These are phyloP conservation scores for Scutellaria galericulata DNA, from an alignment of 257 asterid species.

Conservation along the genomic window DNA sequence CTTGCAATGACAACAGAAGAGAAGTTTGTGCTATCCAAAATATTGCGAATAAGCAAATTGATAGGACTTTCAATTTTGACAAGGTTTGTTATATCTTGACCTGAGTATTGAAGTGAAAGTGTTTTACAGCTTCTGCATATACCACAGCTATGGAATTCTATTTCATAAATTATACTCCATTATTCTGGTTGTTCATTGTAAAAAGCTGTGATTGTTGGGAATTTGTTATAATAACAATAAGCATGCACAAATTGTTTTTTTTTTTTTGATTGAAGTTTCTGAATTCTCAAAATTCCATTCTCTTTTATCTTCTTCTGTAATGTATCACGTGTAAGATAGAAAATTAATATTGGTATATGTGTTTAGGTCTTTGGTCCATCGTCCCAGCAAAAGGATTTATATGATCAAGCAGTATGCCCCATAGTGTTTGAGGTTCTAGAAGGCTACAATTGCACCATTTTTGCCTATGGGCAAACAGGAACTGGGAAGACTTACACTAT, in stretches of 20 bases:
- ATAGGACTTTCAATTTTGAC: slow-evolving; percentile 88
- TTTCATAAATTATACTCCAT: not conserved
- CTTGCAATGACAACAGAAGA: slow-evolving; percentile 88
- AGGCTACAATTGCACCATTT: slow-evolving; percentile 95
- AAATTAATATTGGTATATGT: slow-evolving; percentile 18
- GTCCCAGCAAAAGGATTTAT: slow-evolving; percentile 91
- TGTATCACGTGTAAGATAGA: not conserved
- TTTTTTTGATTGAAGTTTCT: not conserved
- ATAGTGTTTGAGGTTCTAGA: slow-evolving; percentile 92
- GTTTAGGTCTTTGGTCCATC: slow-evolving; percentile 88
- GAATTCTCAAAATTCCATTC: not conserved
- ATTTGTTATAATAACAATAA: not conserved
- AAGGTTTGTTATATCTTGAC: slow-evolving; percentile 54
- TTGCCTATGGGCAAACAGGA: slow-evolving; percentile 99
- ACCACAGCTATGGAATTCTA: not conserved
- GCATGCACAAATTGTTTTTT: not conserved
- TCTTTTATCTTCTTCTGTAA: not conserved
- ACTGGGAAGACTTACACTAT: slow-evolving; percentile 96
- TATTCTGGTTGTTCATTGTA: not conserved
- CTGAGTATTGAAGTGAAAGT: not conserved
- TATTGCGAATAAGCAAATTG: slow-evolving; percentile 97
- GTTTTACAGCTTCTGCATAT: not conserved
- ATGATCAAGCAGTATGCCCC: slow-evolving; percentile 83
- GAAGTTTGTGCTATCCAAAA: slow-evolving; percentile 89
- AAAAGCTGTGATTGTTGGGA: not conserved